Base-by-base conservation (phyloP, 225 moss, liverwort and hornwort genomes). In the Pseudoscleropodium purum region DNA sequence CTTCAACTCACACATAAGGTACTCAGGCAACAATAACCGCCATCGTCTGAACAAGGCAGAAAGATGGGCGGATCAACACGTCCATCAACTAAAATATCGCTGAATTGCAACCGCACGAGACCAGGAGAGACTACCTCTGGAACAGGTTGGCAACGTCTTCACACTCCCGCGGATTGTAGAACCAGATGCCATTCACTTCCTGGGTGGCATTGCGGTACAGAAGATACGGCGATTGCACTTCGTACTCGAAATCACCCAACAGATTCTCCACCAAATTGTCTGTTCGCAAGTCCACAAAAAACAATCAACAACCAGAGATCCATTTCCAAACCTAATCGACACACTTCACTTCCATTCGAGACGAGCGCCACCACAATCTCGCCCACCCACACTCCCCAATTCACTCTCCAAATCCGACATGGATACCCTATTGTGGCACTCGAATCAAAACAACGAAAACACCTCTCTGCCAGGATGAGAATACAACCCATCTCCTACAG, bases 181-280 rank as follows among this genome's bases (percentile, higher is more conserved):
- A 99, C 99, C 99, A 99, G 84, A 99, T 99, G 88, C 97, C 99
- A 83, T 99, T 97, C 75, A 99, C 97, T 92, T 99, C 97, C 88
- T 95, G 97, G 24, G 95, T 93, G 49, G 99, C 96, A 88, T 99
- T 99, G 78, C 99, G 96, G 91, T 99, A 97, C 72, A 99, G 89
- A 59, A 99, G 92, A 90, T 99, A 99, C 52, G 99, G 99, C 62
- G 97, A 96, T 87, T 99, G 99, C 75, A 99, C 97, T 91, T 99
- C 99, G 77, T 96, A 99, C 90, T 99, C 99, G 84, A 99, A 99
- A 87, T 99, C 99, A 30, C 95, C 97, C 90, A 99, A 88, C 85
- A 99, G 89, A 92, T 97, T 95, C 89, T 99, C 97, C 80, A 99
- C 96, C 78, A 99, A 90, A 94, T 99, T 99, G 65, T 99, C 99